These are phyloP conservation scores for Coffea canephora DNA, from an alignment of 257 asterid species.

Conservation along the genomic window DNA sequence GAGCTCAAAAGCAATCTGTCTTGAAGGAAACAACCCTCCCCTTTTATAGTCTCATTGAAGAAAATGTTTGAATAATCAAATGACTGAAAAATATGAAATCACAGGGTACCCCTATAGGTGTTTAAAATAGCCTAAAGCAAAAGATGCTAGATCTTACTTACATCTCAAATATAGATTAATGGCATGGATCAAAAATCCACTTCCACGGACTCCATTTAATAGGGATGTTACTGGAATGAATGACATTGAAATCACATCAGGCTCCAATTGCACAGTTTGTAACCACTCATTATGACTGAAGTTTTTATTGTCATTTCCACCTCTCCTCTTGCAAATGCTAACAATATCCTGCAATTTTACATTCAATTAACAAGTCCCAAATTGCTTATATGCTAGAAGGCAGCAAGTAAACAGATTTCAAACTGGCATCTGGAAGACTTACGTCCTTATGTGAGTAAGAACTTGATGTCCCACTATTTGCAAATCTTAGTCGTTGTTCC, in stretches of 20 bases:
- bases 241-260: constrained; percentile 96
- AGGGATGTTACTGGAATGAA: constrained; percentile 90
- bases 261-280: constrained; percentile 82
- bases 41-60: neutral
- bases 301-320: constrained; percentile 67
- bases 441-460: constrained; percentile 92
- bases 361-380: constrained; percentile 25
- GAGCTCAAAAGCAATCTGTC: neutral
- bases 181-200: constrained; percentile 98
- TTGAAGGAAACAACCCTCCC: neutral
- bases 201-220: constrained; percentile 86
- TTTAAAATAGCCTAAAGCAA: neutral
- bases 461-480: constrained; percentile 71
- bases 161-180: constrained; percentile 93
- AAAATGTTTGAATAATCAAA: neutral
- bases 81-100: neutral
- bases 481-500: constrained; percentile 82
- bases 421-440: constrained; percentile 17
- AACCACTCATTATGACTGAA: constrained; percentile 83
- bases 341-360: constrained; percentile 59
- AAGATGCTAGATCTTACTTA: constrained; percentile 42
- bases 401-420: constrained; percentile 16
- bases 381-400: constrained; percentile 17
- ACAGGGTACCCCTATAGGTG: neutral
- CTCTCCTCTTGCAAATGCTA: constrained; percentile 86